A percentile compares a stretch with the other conserved stretches of the same genome.
Conservation (phyloP, 495 filamentous ascomycete species). For the Cercophora newfieldiana region DNA sequence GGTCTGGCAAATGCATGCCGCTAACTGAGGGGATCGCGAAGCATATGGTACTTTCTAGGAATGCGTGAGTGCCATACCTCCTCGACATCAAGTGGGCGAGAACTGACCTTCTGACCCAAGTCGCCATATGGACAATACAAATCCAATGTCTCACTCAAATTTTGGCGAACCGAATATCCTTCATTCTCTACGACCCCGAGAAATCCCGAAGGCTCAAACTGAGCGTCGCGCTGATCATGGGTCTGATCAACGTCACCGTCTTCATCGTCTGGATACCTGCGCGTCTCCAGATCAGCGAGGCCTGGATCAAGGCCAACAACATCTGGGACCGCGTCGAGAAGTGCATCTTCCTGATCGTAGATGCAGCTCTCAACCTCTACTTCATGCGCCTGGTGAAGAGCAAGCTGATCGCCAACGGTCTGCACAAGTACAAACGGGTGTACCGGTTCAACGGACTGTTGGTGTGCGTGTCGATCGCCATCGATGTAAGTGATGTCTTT, state of each 20-base stretch:
- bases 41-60: constrained; percentile 27
- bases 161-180: constrained; percentile 48
- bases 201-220: constrained; percentile 35
- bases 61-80: constrained; percentile 21
- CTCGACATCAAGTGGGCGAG: not conserved
- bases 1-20: not conserved
- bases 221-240: constrained; percentile 40
- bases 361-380: constrained; percentile 47
- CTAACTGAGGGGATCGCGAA: not conserved
- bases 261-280: constrained; percentile 54
- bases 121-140: constrained; percentile 37
- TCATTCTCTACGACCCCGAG: constrained; percentile 41
- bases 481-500: constrained; percentile 41
- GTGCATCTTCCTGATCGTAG: constrained; percentile 47
- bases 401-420: constrained; percentile 48
- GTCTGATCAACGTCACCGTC: constrained; percentile 49
- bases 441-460: constrained; percentile 53
- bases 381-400: constrained; percentile 49
- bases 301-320: constrained; percentile 38
- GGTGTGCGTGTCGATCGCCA: constrained; percentile 47
- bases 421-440: constrained; percentile 50
- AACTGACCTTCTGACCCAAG: constrained; percentile 10
- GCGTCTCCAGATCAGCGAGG: constrained; percentile 36
- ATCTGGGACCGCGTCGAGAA: constrained; percentile 56
- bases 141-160: constrained; percentile 50